Evolutionary conservation across 169 alveolate genomes (phyloP), one percentile per base, ranked within the genome.

Genomic region (Plasmodium blacklocki): DNA sequence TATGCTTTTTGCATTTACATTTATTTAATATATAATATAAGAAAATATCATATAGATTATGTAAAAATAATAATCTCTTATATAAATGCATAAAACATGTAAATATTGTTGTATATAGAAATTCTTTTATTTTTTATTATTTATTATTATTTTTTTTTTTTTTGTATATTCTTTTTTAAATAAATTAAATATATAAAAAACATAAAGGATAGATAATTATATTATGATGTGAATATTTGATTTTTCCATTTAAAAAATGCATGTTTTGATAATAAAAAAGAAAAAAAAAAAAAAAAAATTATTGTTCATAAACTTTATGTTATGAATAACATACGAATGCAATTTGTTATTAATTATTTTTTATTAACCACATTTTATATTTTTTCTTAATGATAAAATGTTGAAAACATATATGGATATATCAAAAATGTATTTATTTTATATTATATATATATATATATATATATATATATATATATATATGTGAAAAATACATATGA

Each of bases 361-460:
- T 76, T 52, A 64, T 76, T 59, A 76, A 64, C 89, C 89, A 76
- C 89, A 64, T 76, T 29, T 64, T 64, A 43, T 59, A 62, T 68
- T 74, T 47, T 52, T 56, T 21, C 49, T 58, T 64, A 43, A n/a
- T 19, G 67, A 0, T 64, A 76, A 32, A 32, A 76, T 15, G 74
- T 52, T 74, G 88, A 59, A 29, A 59, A 64, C 52, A 59, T 60
- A 74, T 62, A 59, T 32, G 45, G 29, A 19, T 45, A 70, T 19
- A 45, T 49, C 78, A 26, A 70, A 49, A 70, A 70, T 18, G 45
- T 32, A 32, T 32, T 32, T 32, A 45, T 14, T n/a, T 47, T 49
- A 70, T 70, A 45, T 68, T 68, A 21, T 47, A 47, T 70, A 18
- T 15, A 70, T 49, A 4, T 32, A 3, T 32, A 32, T 32, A 26